Base-by-base conservation (phyloP, 169 alveolate genomes). In the Plasmodium inui region DNA sequence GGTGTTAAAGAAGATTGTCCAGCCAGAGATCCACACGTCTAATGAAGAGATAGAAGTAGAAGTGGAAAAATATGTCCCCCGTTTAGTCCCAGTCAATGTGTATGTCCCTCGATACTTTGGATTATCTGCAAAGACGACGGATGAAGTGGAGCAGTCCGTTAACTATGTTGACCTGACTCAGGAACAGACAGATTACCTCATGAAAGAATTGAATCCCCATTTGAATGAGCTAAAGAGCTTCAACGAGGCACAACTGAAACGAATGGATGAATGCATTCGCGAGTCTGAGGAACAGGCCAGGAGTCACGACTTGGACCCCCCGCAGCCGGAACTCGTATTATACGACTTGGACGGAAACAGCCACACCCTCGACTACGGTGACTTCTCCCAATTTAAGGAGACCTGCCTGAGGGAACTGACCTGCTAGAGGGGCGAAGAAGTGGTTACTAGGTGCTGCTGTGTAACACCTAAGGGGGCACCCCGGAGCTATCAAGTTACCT, bases 181-280 rank as follows among this genome's bases (percentile, higher is more conserved):
- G 30, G 83, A 88, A 26, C 90, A 88, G 30, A 80, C 71, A 0
- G 94, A 88, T 19, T 3, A 19, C 14, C 70, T 88, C n/a, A 78
- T 88, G 37, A 88, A 88, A 28, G 94, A 88, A 61, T 41, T 88
- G 46, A 88, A 88, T 34, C 94, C 94, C 7, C 94, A 88, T 67
- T 28, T 88, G 44, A 26, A 79, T 2, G 94, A 88, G 26, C 34
- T 88, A 3, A 78, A 80, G 82, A 28, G n/a, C 6, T 88, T 88
- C 50, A 88, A 88, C 46, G 94, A 88, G n/a, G 72, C 26, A 5
- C 94, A 88, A 26, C 14, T 39, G 19, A 79, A 44, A 50, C 19
- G 55, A 55, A 88, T 88, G 89, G 74, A 88, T 2, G 80, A 88
- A 7, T 78, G 9, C 82, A 37, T 88, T 7, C 61, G 50, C 1